Conservation (phyloP, 2,329 filamentous ascomycete species). For the Leptographium galeiforme region DNA sequence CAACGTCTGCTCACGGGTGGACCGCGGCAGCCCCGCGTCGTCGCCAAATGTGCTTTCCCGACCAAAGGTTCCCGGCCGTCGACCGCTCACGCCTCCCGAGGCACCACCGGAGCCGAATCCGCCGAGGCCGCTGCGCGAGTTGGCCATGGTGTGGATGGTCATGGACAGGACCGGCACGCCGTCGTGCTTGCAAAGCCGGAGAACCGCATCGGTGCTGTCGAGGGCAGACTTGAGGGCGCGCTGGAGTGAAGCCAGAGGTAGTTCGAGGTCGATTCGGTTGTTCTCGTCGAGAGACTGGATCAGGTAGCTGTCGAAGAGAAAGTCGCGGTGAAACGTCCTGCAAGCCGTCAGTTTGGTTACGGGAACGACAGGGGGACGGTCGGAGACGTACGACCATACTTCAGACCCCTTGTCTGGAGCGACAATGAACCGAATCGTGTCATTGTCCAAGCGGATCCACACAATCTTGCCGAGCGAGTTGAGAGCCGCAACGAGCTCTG, state of each 20-base stretch:
- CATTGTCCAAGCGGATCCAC: constrained; percentile 80
- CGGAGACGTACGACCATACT: constrained; percentile 70
- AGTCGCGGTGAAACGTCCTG: constrained; percentile 34
- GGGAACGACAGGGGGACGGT: no score
- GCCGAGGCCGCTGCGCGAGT: constrained; percentile 22
- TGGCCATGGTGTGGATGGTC: constrained; percentile 71
- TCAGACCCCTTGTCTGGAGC: constrained; percentile 90
- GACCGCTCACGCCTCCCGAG: constrained; percentile 6
- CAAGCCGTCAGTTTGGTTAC: not conserved
- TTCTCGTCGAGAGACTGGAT: constrained; percentile 70
- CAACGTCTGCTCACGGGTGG: constrained; percentile 21
- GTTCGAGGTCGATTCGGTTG: constrained; percentile 93
- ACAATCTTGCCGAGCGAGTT: constrained; percentile 66
- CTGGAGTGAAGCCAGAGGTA: constrained; percentile 76
- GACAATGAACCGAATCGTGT: constrained; percentile 83
- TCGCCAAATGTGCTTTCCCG: constrained; percentile 22
- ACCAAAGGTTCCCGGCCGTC: constrained; percentile 18
- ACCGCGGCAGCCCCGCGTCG: constrained; percentile 11
- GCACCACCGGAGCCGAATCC: constrained; percentile 21
- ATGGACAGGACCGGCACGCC: constrained; percentile 75
- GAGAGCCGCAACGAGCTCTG: constrained; percentile 53
- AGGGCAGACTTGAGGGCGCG: constrained; percentile 83
- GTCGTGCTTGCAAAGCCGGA: constrained; percentile 88
- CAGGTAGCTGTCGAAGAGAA: constrained; percentile 75
- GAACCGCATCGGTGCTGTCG: constrained; percentile 65